A percentile compares a stretch with the other conserved stretches of the same genome.
Conservation (phyloP, 495 filamentous ascomycete genomes). For the Penicillium atrosanguineum region DNA sequence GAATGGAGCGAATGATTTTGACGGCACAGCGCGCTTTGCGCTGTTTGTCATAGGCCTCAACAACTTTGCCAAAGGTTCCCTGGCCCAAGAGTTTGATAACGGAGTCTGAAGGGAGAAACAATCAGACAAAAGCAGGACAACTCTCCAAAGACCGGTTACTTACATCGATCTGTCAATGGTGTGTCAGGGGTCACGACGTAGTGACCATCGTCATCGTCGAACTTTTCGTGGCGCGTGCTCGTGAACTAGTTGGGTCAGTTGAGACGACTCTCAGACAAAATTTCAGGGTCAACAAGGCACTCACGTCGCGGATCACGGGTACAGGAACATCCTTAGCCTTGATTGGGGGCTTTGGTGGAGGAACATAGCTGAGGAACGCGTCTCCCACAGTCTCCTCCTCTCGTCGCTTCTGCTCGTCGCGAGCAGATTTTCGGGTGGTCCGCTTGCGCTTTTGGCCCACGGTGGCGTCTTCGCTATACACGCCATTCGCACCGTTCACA, state of each 20-base stretch:
- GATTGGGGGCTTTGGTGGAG: conserved; percentile 82
- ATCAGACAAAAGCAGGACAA: background rate
- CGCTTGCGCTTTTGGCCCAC: conserved; percentile 86
- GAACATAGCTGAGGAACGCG: conserved; percentile 74
- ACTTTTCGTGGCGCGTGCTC: conserved; percentile 53
- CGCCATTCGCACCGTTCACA: conserved; percentile 30
- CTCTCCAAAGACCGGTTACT: conserved; percentile 34
- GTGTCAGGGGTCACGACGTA: conserved; percentile 86
- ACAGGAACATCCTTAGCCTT: conserved; percentile 91
- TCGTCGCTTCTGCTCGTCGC: conserved; percentile 74
- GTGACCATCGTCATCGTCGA: conserved; percentile 95
- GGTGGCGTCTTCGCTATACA: conserved; percentile 53
- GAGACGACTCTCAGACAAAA: background rate
- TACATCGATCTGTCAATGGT: conserved; percentile 84
- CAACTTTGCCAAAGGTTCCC: conserved; percentile 97
- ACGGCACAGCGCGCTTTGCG: conserved; percentile 80
- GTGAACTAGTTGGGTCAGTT: conserved; percentile 37
- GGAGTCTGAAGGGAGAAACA: conserved; percentile 57
- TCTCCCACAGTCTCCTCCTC: conserved; percentile 67
- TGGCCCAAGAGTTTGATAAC: conserved; percentile 88
- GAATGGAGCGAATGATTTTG: conserved; percentile 96
- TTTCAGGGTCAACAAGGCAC: conserved; percentile 30
- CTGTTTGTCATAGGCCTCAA: conserved; percentile 80
- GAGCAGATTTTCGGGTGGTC: conserved; percentile 70
- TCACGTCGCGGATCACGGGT: conserved; percentile 76